Evolutionary conservation across 2,329 filamentous ascomycete genomes (phyloP).

Genomic region (Talaromyces sp.): DNA sequence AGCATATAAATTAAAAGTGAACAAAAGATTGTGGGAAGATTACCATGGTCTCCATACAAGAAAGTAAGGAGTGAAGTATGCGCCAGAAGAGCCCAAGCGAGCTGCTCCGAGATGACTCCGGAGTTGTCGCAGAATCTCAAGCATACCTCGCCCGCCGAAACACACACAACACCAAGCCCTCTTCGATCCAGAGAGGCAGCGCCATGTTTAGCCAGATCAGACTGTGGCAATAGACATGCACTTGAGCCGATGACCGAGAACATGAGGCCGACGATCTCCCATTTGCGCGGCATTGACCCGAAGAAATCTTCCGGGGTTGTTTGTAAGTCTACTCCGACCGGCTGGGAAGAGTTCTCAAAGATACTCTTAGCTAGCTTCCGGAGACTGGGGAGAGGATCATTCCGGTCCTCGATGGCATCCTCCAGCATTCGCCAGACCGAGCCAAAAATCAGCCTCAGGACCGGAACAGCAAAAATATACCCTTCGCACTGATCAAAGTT

Average conservation of each 20-base stretch:
- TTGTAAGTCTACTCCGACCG: slow-evolving; percentile 12
- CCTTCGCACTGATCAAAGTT: slow-evolving; percentile 16
- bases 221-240: slow-evolving; percentile 10
- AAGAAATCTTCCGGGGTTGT: slow-evolving; percentile 18
- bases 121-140: slow-evolving; percentile 20
- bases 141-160: slow-evolving; percentile 24
- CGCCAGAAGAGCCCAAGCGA: slow-evolving; percentile 23
- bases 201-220: slow-evolving; percentile 5
- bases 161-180: slow-evolving; percentile 7
- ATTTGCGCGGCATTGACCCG: slow-evolving; percentile 12
- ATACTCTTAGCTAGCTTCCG: slow-evolving; percentile 13
- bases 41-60: slow-evolving; percentile 19
- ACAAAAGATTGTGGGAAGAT: too few species aligned
- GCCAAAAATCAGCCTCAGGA: slow-evolving; percentile 16
- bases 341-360: slow-evolving; percentile 15
- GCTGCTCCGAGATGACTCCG: slow-evolving; percentile 19
- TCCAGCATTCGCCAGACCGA: slow-evolving; percentile 15
- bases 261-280: slow-evolving; percentile 20
- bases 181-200: slow-evolving; percentile 11
- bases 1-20: neutral
- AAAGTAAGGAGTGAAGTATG: slow-evolving; percentile 16
- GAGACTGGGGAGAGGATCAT: slow-evolving; percentile 9
- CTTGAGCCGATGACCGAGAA: slow-evolving; percentile 16
- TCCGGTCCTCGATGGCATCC: slow-evolving; percentile 3
- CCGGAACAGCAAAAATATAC: slow-evolving; percentile 15